These are phyloP conservation scores for Gyrodon lividus DNA, from an alignment of 768 basidiomycete species.

Conservation along the genomic window DNA sequence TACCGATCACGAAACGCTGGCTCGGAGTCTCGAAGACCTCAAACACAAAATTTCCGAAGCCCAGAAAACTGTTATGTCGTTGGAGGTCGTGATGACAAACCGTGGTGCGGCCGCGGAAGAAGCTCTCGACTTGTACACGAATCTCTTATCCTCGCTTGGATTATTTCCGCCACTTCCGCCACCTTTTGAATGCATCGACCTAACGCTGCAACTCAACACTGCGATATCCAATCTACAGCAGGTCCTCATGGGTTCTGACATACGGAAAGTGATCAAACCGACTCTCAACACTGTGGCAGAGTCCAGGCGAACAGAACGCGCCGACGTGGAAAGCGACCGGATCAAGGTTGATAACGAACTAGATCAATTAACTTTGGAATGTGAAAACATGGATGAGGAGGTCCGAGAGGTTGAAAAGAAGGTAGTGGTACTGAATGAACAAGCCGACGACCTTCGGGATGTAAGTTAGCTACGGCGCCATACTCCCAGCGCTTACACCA, in stretches of 20 bases:
- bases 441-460: constrained; percentile 80
- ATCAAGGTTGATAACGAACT: constrained; percentile 82
- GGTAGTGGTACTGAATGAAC: constrained; percentile 63
- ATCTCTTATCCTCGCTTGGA: constrained; percentile 70
- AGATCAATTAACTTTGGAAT: constrained; percentile 71
- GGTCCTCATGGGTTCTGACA: constrained; percentile 65
- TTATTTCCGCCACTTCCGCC: constrained; percentile 72
- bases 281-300: constrained; percentile 73
- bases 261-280: constrained; percentile 73
- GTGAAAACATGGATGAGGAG: constrained; percentile 82
- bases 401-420: constrained; percentile 73
- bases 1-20: constrained; percentile 78
- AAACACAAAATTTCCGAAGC: constrained; percentile 74
- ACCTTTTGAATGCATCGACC: constrained; percentile 71
- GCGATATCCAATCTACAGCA: constrained; percentile 69
- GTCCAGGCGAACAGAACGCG: constrained; percentile 65
- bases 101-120: constrained; percentile 80
- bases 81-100: constrained; percentile 83
- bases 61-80: constrained; percentile 66
- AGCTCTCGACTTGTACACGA: constrained; percentile 75
- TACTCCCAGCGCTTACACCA: background rate
- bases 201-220: constrained; percentile 78
- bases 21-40: constrained; percentile 72
- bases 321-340: constrained; percentile 70
- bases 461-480: constrained; percentile 40